Evolutionary conservation across 2,329 filamentous ascomycete species (phyloP).

Genomic region (Phoma sp.): DNA sequence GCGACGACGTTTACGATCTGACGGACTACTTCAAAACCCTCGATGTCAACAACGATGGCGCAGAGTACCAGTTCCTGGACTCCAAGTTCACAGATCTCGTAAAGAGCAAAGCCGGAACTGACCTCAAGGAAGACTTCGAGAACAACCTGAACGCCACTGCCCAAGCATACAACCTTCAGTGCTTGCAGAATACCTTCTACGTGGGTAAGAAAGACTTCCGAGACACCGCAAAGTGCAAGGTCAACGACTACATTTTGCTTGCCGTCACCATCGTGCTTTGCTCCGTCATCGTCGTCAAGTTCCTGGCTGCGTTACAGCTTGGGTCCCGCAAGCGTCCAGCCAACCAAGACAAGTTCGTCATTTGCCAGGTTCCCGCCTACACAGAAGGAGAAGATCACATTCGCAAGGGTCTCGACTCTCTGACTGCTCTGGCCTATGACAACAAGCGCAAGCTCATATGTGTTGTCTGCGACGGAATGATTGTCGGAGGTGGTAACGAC

Average conservation of each 20-base stretch:
- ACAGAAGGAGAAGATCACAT: constrained; percentile 97
- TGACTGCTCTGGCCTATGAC: constrained; percentile 94
- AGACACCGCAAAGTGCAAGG: constrained; percentile 73
- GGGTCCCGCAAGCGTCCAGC: constrained; percentile 88
- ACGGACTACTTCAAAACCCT: constrained; percentile 89
- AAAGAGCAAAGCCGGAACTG: constrained; percentile 75
- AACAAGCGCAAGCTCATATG: constrained; percentile 98
- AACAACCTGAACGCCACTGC: constrained; percentile 57
- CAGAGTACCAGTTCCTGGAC: constrained; percentile 75
- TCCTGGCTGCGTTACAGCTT: constrained; percentile 90
- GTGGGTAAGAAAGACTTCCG: constrained; percentile 87
- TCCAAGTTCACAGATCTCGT: constrained; percentile 70
- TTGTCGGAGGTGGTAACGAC: constrained; percentile 95
- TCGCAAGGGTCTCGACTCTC: constrained; percentile 88
- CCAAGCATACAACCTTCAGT: constrained; percentile 75
- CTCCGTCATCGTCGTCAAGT: constrained; percentile 82
- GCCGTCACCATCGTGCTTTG: constrained; percentile 86
- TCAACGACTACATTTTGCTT: constrained; percentile 90
- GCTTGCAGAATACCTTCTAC: constrained; percentile 84
- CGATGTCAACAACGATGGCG: constrained; percentile 61
- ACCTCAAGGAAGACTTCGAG: constrained; percentile 74
- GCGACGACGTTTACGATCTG: constrained; percentile 81
- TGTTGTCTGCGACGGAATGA: constrained; percentile 96
- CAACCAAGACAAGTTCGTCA: constrained; percentile 97
- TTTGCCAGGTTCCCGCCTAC: constrained; percentile 96